Conservation (phyloP, 2,329 filamentous ascomycete genomes). For the Aureobasidium mangrovei region DNA sequence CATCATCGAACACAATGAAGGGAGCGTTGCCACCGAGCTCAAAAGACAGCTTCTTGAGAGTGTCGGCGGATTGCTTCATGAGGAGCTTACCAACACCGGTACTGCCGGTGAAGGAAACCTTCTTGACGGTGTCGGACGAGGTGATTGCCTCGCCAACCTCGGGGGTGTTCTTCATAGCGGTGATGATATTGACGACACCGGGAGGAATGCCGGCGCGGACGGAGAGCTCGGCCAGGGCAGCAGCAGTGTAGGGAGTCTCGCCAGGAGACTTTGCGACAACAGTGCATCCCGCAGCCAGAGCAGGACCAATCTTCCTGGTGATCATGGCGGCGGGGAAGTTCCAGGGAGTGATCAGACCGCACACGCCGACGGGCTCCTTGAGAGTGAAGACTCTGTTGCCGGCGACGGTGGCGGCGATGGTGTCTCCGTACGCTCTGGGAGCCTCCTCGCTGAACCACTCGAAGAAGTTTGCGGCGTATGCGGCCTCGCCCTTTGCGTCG, state of each 20-base stretch:
- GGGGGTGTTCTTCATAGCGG: constrained; percentile 67
- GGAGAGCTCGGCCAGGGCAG: constrained; percentile 79
- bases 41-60: constrained; percentile 78
- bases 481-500: constrained; percentile 63
- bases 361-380: constrained; percentile 78
- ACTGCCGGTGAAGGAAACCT: constrained; percentile 86
- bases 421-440: constrained; percentile 63
- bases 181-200: constrained; percentile 86
- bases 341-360: constrained; percentile 68
- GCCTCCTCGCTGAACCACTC: constrained; percentile 80
- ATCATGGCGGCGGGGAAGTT: constrained; percentile 23
- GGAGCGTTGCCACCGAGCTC: constrained; percentile 93
- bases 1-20: constrained; percentile 92
- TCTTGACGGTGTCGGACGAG: constrained; percentile 66
- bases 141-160: constrained; percentile 71
- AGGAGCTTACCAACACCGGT: constrained; percentile 62
- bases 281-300: constrained; percentile 88
- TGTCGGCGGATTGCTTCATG: constrained; percentile 81
- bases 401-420: constrained; percentile 59
- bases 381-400: constrained; percentile 69
- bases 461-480: constrained; percentile 66
- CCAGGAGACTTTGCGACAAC: constrained; percentile 85
- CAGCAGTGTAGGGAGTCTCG: constrained; percentile 85
- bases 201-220: constrained; percentile 80
- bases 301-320: constrained; percentile 48